Conservation (phyloP, 495 filamentous ascomycete species). For the Penicillium macrosclerotiorum region DNA sequence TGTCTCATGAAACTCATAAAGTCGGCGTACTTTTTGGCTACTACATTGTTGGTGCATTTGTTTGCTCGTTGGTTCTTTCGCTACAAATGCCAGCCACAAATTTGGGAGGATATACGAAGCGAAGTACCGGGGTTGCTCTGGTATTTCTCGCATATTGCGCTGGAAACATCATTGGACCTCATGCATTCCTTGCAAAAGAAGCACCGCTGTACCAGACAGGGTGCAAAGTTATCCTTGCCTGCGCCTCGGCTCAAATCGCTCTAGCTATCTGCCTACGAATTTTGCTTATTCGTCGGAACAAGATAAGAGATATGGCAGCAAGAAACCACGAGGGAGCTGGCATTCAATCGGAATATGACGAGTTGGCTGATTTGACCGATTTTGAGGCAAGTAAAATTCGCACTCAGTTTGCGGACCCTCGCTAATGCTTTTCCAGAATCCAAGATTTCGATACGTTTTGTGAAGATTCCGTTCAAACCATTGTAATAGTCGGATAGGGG, state of each 20-base stretch:
- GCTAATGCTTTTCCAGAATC: conserved; percentile 15
- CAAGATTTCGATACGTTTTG: conserved; percentile 21
- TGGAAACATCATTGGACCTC: conserved; percentile 35
- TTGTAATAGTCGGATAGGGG: too few species aligned
- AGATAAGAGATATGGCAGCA: conserved; percentile 12
- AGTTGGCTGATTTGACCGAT: conserved; percentile 22
- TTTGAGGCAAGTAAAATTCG: conserved; percentile 16
- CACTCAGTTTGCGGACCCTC: not conserved
- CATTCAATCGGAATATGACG: conserved; percentile 2
- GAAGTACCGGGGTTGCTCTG: conserved; percentile 35
- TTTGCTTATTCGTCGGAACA: conserved; percentile 16
- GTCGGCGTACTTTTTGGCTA: conserved; percentile 38
- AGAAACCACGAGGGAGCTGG: not conserved
- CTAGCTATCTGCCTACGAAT: conserved; percentile 17
- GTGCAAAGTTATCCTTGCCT: conserved; percentile 33
- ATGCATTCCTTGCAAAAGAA: conserved; percentile 34
- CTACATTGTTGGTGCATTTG: conserved; percentile 39
- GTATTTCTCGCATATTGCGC: conserved; percentile 42
- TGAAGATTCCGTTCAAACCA: too few species aligned
- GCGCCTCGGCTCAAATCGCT: conserved; percentile 14
- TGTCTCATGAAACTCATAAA: conserved; percentile 27
- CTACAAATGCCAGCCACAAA: conserved; percentile 43
- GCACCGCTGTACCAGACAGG: conserved; percentile 35
- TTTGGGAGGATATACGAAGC: conserved; percentile 42
- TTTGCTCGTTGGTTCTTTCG: conserved; percentile 37